Percentiles rank a stretch among this genome's conserved stretches.
Evolutionary conservation across 176 grass and related monocot species (phyloP).

Genomic region (Metroxylon sagu): DNA sequence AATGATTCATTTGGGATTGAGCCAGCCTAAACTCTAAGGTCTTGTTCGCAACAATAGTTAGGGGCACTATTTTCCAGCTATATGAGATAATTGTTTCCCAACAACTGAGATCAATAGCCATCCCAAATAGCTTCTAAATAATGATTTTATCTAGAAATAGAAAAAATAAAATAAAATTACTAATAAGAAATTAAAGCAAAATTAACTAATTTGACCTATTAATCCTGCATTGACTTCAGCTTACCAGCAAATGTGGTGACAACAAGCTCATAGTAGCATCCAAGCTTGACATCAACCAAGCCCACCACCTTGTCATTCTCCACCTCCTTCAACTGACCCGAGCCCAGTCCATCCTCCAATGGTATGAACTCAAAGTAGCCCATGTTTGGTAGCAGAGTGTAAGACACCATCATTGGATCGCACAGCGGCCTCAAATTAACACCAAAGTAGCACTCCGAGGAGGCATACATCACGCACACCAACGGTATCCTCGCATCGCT

Average conservation of each 20-base stretch:
- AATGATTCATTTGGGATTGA: too few relatives aligned
- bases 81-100: too few relatives aligned
- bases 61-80: too few relatives aligned
- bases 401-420: slow-evolving; percentile 42
- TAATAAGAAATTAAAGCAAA: too few relatives aligned
- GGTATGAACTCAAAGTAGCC: slow-evolving; percentile 75
- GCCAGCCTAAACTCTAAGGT: too few relatives aligned
- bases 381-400: slow-evolving; percentile 77
- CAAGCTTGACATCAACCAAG: slow-evolving; percentile 58
- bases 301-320: slow-evolving; percentile 43
- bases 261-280: slow-evolving; percentile 68
- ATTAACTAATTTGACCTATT: too few relatives aligned
- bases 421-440: slow-evolving; percentile 55
- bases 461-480: slow-evolving; percentile 71
- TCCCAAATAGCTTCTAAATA: too few relatives aligned
- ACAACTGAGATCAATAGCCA: too few relatives aligned
- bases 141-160: too few relatives aligned
- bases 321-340: slow-evolving; percentile 25
- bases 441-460: slow-evolving; percentile 60
- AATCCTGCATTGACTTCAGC: background rate
- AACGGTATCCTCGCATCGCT: slow-evolving; percentile 42
- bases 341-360: slow-evolving; percentile 45
- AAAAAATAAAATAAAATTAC: too few relatives aligned
- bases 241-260: slow-evolving; percentile 72
- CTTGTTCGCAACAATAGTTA: too few relatives aligned